Evolutionary conservation across 164 flowering plant genomes (phyloP).

Genomic region (Macadamia tetraphylla): DNA sequence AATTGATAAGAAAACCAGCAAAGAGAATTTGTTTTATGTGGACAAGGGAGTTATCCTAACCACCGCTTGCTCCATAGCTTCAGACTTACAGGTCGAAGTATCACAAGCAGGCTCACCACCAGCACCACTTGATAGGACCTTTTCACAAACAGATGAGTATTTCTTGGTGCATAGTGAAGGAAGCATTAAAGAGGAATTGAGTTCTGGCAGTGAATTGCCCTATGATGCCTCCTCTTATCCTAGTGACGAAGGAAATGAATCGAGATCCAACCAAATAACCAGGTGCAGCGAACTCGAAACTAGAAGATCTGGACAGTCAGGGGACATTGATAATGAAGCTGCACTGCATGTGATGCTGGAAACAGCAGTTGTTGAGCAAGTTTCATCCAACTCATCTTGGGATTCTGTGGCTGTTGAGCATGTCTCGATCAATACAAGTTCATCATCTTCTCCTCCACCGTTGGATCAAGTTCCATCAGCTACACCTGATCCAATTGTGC

Average conservation of each 20-base stretch:
- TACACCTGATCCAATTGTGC: no score
- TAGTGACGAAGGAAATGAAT: slow-evolving; percentile 23
- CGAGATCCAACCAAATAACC: slow-evolving; percentile 10
- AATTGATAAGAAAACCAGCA: slow-evolving; percentile 16
- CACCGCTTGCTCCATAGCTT: slow-evolving; percentile 31
- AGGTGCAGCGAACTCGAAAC: slow-evolving; percentile 8
- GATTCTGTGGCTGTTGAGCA: no score
- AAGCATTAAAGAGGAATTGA: slow-evolving; percentile 9
- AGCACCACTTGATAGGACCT: slow-evolving; percentile 10
- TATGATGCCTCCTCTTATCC: slow-evolving; percentile 14
- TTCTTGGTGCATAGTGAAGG: no score
- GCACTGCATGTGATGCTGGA: no score
- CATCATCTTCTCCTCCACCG: no score
- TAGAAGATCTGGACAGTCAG: no score
- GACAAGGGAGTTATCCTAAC: slow-evolving; percentile 9
- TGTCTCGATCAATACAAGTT: no score
- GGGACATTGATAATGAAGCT: no score
- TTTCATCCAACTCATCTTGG: no score
- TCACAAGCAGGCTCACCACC: slow-evolving; percentile 24
- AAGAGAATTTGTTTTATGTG: slow-evolving; percentile 9
- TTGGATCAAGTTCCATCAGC: no score
- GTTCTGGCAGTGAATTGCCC: slow-evolving; percentile 14
- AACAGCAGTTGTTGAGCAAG: no score
- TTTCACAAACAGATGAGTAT: slow-evolving; percentile 8
- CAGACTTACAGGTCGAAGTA: slow-evolving; percentile 30